These are phyloP conservation scores for Avicennia marina DNA, from an alignment of 257 asterid genomes.

Conservation along the genomic window DNA sequence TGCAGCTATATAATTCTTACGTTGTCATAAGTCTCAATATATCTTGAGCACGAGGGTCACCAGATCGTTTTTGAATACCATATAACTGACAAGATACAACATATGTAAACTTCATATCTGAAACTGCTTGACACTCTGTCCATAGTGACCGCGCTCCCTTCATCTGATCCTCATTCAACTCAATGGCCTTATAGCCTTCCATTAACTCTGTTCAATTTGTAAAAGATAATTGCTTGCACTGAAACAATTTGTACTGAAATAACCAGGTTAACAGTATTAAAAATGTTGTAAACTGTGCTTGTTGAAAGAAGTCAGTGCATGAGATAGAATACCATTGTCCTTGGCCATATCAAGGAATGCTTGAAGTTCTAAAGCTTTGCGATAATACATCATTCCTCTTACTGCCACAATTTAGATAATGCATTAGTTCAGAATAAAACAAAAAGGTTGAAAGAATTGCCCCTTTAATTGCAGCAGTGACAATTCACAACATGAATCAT, in stretches of 20 bases:
- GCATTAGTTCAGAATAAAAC: constrained; percentile 3
- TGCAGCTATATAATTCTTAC: constrained; percentile 32
- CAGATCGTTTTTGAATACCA: constrained; percentile 87
- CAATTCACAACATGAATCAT: not conserved
- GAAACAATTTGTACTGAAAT: not conserved
- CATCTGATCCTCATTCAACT: constrained; percentile 74
- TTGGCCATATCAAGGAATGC: constrained; percentile 95
- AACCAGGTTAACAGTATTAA: not conserved
- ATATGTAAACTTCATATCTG: constrained; percentile 88
- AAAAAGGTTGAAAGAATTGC: not conserved
- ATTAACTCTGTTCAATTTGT: constrained; percentile 51
- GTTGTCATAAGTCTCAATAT: constrained; percentile 78
- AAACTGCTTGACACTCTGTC: constrained; percentile 86
- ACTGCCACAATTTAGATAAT: constrained; percentile 38
- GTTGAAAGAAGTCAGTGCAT: constrained; percentile 1
- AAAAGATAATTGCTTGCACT: not conserved
- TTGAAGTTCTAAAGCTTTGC: constrained; percentile 89
- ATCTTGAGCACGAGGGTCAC: constrained; percentile 87
- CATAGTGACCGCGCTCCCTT: constrained; percentile 76
- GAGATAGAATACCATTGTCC: constrained; percentile 60
- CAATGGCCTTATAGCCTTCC: constrained; percentile 93
- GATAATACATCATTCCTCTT: constrained; percentile 96
- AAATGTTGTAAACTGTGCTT: not conserved
- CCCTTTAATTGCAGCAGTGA: not conserved
- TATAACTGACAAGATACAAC: constrained; percentile 86